Conservation (phyloP, 345 rosid species). For the Ailanthus altissimus region DNA sequence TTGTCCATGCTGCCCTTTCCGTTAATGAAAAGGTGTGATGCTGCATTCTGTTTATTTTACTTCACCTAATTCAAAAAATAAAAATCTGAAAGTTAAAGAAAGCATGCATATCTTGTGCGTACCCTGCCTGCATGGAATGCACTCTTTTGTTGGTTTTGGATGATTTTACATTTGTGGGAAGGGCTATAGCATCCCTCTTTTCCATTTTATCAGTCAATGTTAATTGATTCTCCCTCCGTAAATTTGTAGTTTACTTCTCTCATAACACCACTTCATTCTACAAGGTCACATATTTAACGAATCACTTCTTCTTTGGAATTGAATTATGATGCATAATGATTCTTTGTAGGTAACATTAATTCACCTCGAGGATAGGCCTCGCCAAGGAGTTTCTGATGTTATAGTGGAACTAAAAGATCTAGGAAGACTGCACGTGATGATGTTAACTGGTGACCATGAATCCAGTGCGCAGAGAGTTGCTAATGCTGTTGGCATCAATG, state of each 20-base stretch:
- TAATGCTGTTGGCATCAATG: slow-evolving; percentile 76
- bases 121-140: not conserved
- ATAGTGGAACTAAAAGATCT: slow-evolving; percentile 58
- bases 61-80: not conserved
- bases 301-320: not conserved
- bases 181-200: no score
- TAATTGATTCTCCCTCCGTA: no score
- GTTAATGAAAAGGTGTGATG: slow-evolving; percentile 76
- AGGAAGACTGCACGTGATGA: slow-evolving; percentile 73
- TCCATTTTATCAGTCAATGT: no score
- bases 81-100: not conserved
- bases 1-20: slow-evolving; percentile 95
- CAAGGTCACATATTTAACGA: not conserved
- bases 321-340: slow-evolving; percentile 5
- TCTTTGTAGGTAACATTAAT: slow-evolving; percentile 73
- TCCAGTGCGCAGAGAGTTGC: slow-evolving; percentile 98
- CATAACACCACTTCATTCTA: not conserved
- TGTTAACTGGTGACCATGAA: slow-evolving; percentile 94
- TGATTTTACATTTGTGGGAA: not conserved
- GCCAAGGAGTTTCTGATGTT: slow-evolving; percentile 77
- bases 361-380: slow-evolving; percentile 96
- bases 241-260: no score
- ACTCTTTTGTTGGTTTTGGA: not conserved
- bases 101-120: not conserved
- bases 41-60: not conserved